Percentiles rank a stretch among this genome's conserved stretches.
phyloP scores from a whole-genome alignment of 768 basidiomycete species.

The Boletus subparvulus region DNA sequence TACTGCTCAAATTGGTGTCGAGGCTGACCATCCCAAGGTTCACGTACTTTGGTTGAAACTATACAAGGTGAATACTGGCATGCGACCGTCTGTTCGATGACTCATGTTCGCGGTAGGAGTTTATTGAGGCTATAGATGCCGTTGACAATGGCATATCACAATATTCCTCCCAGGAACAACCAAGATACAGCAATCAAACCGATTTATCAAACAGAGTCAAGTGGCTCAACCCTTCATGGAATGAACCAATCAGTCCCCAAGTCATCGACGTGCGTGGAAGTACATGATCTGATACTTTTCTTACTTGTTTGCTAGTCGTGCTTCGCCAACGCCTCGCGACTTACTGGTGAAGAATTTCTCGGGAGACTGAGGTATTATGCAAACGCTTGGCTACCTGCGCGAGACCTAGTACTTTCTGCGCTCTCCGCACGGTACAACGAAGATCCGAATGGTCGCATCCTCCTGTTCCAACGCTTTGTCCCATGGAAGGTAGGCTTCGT shows the following conservation, averaged over 20 bases:
- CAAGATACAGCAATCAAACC: conserved; percentile 74
- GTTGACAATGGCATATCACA: conserved; percentile 94
- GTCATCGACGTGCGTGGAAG: conserved; percentile 64
- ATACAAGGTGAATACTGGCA: conserved; percentile 59
- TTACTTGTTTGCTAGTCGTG: conserved; percentile 45
- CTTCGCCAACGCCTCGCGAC: conserved; percentile 75
- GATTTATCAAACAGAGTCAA: conserved; percentile 85
- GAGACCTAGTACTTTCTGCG: conserved; percentile 70
- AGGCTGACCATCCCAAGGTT: conserved; percentile 60
- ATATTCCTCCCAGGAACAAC: conserved; percentile 62
- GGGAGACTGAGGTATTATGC: conserved; percentile 77
- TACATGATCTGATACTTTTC: conserved; percentile 3
- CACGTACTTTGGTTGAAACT: conserved; percentile 82
- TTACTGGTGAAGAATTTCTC: conserved; percentile 86
- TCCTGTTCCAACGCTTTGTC: conserved; percentile 75
- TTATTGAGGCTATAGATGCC: conserved; percentile 92
- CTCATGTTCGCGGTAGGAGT: conserved; percentile 53
- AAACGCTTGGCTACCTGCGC: conserved; percentile 90
- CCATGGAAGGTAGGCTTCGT: conserved; percentile 76
- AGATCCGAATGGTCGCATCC: conserved; percentile 73
- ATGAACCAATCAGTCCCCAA: conserved; percentile 66
- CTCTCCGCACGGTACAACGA: conserved; percentile 53
- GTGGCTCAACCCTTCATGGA: conserved; percentile 90
- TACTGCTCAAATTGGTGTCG: conserved; percentile 52
- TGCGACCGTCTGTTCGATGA: not conserved